phyloP scores from a whole-genome alignment of 768 basidiomycete genomes.

The Psilocybe tampanensis region DNA sequence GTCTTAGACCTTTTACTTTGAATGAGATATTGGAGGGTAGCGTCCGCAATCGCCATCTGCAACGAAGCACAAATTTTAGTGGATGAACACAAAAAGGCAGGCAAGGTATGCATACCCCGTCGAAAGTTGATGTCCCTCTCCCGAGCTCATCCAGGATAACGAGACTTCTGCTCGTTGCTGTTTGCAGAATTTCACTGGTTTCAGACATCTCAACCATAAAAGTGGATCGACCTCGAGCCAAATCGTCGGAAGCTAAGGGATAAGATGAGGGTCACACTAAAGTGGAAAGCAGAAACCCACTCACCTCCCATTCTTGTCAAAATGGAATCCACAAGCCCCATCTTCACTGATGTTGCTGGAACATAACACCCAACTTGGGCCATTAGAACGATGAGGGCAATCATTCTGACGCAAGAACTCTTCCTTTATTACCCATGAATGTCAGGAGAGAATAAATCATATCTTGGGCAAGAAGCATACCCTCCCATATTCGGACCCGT shows the following conservation, averaged over 20 bases:
- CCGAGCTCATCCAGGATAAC: slow-evolving; percentile 93
- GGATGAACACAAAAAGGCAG: background rate
- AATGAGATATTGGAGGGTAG: slow-evolving; percentile 75
- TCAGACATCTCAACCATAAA: slow-evolving; percentile 98
- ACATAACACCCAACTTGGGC: slow-evolving; percentile 95
- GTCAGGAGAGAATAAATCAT: background rate
- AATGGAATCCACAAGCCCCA: slow-evolving; percentile 84
- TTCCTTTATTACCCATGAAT: slow-evolving; percentile 49
- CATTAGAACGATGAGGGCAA: slow-evolving; percentile 77
- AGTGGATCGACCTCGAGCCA: slow-evolving; percentile 85
- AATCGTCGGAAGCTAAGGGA: slow-evolving; percentile 77
- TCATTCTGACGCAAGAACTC: slow-evolving; percentile 80
- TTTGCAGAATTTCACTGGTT: slow-evolving; percentile 84
- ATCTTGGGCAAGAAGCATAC: slow-evolving; percentile 28
- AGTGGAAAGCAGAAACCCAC: background rate
- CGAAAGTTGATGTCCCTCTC: slow-evolving; percentile 89
- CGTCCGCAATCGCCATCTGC: slow-evolving; percentile 86
- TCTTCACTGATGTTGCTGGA: slow-evolving; percentile 71
- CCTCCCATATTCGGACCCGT: slow-evolving; percentile 90
- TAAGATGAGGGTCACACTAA: background rate
- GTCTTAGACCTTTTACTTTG: slow-evolving; percentile 64
- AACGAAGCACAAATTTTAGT: background rate
- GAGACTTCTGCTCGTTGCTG: slow-evolving; percentile 73
- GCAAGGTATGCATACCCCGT: slow-evolving; percentile 58
- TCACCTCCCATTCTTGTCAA: slow-evolving; percentile 91